A percentile compares a stretch with the other conserved stretches of the same genome.
Evolutionary conservation across 306 rosid genomes (phyloP).

Genomic region (Inga leiocalycina): DNA sequence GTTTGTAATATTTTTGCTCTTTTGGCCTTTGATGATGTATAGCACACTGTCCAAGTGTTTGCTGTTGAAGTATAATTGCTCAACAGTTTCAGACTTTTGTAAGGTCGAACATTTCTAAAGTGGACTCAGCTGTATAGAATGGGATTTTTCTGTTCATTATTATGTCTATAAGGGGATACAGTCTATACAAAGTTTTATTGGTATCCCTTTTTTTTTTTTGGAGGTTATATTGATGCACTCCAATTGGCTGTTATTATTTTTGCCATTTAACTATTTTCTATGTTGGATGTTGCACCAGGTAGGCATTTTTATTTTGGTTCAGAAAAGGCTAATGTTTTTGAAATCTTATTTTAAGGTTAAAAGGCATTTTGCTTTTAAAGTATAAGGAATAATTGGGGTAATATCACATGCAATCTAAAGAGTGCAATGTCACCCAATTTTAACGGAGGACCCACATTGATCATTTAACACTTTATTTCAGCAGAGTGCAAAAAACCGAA

Average conservation of each 20-base stretch:
- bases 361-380: neutral
- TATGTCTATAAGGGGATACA: neutral
- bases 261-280: neutral
- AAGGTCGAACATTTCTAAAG: neutral
- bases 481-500: too few species aligned
- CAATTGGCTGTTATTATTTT: neutral
- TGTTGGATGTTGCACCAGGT: neutral
- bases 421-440: neutral
- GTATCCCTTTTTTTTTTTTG: neutral
- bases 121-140: neutral
- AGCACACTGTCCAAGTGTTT: neutral
- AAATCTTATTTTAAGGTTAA: neutral
- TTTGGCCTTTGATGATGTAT: constrained; percentile 10
- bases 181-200: neutral
- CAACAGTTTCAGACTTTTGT: neutral
- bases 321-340: neutral
- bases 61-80: neutral
- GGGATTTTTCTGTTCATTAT: neutral
- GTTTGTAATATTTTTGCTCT: neutral
- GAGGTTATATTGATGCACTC: neutral
- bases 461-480: neutral
- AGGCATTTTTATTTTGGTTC: neutral
- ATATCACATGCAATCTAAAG: neutral
- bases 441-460: too few species aligned
- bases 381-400: neutral